These are phyloP conservation scores for Rugonectria rugulosa DNA, from an alignment of 2,329 filamentous ascomycete genomes.

Conservation along the genomic window DNA sequence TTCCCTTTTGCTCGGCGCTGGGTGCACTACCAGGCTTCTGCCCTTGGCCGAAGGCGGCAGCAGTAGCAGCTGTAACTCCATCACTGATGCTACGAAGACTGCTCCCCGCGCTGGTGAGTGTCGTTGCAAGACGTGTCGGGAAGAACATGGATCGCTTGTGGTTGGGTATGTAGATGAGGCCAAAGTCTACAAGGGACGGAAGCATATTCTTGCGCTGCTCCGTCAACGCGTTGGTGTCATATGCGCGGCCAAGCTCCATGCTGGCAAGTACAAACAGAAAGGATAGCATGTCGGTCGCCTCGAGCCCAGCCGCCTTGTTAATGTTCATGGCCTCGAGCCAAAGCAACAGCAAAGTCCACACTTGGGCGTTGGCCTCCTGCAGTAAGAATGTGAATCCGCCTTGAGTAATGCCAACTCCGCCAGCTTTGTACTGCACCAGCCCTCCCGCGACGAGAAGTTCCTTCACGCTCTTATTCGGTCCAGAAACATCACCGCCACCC, in stretches of 20 bases:
- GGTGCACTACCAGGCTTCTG: conserved; percentile 46
- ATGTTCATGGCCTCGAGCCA: conserved; percentile 86
- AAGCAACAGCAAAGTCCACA: conserved; percentile 93
- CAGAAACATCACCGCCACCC: conserved; percentile 54
- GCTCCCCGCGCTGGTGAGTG: conserved; percentile 83
- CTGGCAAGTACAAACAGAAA: conserved; percentile 97
- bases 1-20: conserved; percentile 67
- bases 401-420: conserved; percentile 83
- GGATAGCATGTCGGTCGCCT: conserved; percentile 91
- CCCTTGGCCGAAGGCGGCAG: conserved; percentile 48
- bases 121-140: conserved; percentile 92
- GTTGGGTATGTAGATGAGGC: conserved; percentile 80
- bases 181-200: conserved; percentile 89
- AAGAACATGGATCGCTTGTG: conserved; percentile 73
- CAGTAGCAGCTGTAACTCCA: conserved; percentile 71
- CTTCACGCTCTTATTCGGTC: conserved; percentile 80
- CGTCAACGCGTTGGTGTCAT: conserved; percentile 85
- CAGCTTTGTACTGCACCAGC: conserved; percentile 74
- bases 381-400: conserved; percentile 93
- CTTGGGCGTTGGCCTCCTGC: conserved; percentile 94
- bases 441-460: conserved; percentile 81
- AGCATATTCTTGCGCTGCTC: conserved; percentile 86
- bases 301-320: conserved; percentile 68
- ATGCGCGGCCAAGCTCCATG: conserved; percentile 88
- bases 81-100: conserved; percentile 75